phyloP scores from a whole-genome alignment of 306 rosid species.

The Castanea sativa region DNA sequence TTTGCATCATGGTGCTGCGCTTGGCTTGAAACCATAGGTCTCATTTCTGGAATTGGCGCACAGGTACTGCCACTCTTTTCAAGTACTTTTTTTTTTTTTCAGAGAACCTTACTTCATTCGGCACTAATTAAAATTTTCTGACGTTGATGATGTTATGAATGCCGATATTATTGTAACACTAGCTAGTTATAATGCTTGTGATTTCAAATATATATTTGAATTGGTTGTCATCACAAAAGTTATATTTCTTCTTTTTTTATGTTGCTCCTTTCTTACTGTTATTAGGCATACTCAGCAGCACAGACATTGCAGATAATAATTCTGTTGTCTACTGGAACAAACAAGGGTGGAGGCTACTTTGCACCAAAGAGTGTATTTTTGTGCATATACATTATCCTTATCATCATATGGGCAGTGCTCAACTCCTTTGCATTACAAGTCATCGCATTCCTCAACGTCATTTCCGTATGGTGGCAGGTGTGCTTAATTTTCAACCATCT shows the following conservation, averaged over 20 bases:
- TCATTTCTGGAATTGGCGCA: constrained; percentile 77
- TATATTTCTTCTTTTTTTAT: not conserved
- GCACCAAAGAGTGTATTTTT: constrained; percentile 76
- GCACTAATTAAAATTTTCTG: too few relatives aligned
- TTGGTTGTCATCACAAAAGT: too few relatives aligned
- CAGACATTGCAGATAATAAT: constrained; percentile 76
- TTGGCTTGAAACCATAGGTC: constrained; percentile 88
- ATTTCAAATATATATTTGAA: too few relatives aligned
- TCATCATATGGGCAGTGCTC: constrained; percentile 74
- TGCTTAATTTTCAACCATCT: not conserved
- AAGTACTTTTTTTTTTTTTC: too few relatives aligned
- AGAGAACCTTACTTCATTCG: too few relatives aligned
- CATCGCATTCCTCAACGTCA: constrained; percentile 64
- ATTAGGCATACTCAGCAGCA: constrained; percentile 84
- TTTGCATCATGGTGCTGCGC: constrained; percentile 95
- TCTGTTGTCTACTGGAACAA: constrained; percentile 67
- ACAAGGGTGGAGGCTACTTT: constrained; percentile 78
- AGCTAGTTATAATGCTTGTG: too few relatives aligned
- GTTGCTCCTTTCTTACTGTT: constrained; percentile 9
- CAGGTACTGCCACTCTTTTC: constrained; percentile 49
- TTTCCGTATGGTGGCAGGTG: constrained; percentile 97
- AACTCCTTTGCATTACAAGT: constrained; percentile 82
- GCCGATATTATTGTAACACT: too few relatives aligned
- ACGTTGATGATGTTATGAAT: too few relatives aligned
- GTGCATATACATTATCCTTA: constrained; percentile 66